Evolutionary conservation across 75 land plant genomes (phyloP).

Genomic region (Isoetes taiwanensis): DNA sequence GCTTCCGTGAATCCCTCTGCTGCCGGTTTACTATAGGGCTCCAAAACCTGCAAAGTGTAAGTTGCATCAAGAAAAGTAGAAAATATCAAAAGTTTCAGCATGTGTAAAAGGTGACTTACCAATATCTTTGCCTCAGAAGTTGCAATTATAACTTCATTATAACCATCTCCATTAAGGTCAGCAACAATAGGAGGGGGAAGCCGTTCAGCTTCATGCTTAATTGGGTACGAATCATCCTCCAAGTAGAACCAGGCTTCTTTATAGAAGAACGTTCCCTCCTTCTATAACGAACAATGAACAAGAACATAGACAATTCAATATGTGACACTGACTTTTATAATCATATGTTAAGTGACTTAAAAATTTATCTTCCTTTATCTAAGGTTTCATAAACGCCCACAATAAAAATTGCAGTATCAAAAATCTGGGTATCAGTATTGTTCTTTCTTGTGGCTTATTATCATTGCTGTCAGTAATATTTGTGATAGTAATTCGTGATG

Average conservation of each 20-base stretch:
- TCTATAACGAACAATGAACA: constrained; percentile 27
- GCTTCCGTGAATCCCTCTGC: constrained; percentile 84
- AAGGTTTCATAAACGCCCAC: too few relatives aligned
- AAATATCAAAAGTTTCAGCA: too few relatives aligned
- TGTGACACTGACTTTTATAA: constrained; percentile 3
- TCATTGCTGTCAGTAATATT: background rate
- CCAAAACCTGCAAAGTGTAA: constrained; percentile 32
- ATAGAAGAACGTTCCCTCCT: constrained; percentile 85
- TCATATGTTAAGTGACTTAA: background rate
- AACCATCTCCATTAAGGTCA: constrained; percentile 95
- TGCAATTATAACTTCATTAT: constrained; percentile 70
- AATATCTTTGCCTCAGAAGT: constrained; percentile 83
- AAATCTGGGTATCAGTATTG: background rate
- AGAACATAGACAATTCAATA: background rate
- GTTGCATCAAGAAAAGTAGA: too few relatives aligned
- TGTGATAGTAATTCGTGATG: background rate
- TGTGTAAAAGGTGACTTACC: too few relatives aligned
- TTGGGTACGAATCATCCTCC: constrained; percentile 57
- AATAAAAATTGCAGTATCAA: background rate
- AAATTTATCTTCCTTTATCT: background rate
- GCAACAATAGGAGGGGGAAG: constrained; percentile 81
- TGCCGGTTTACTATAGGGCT: constrained; percentile 42
- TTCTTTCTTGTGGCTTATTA: too few relatives aligned
- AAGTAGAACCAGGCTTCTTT: constrained; percentile 84
- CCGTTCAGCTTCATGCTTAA: constrained; percentile 76